A percentile compares a stretch with the other conserved stretches of the same genome.
Evolutionary conservation across 2,329 filamentous ascomycete species (phyloP).

Genomic region (Cercospora beticola): DNA sequence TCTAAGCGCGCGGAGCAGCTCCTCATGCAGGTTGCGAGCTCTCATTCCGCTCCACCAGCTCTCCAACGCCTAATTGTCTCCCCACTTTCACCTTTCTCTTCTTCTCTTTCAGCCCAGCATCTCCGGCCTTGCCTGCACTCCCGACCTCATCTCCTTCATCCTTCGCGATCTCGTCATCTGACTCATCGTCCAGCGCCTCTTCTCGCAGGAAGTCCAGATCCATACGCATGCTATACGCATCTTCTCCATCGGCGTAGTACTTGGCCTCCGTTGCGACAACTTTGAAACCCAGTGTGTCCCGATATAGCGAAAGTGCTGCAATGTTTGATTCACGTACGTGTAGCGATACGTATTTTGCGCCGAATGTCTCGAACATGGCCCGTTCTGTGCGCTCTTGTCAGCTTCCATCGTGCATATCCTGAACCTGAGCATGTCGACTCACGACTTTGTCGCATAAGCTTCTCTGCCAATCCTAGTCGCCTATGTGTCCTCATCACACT

Average conservation of each 20-base stretch:
- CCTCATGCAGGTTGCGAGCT: conserved; percentile 15
- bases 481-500: conserved; percentile 96
- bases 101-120: conserved; percentile 46
- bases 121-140: conserved; percentile 16
- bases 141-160: conserved; percentile 42
- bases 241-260: conserved; percentile 97
- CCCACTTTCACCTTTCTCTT: conserved; percentile 87
- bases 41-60: conserved; percentile 61
- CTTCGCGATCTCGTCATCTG: conserved; percentile 39
- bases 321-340: conserved; percentile 94
- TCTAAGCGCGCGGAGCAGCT: not conserved
- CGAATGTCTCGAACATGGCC: conserved; percentile 95
- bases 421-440: conserved; percentile 43
- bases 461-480: conserved; percentile 87
- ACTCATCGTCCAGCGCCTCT: conserved; percentile 52
- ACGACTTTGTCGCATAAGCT: conserved; percentile 96
- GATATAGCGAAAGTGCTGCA: conserved; percentile 88
- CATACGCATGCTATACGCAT: conserved; percentile 91
- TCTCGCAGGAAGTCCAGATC: conserved; percentile 64
- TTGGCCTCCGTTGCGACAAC: conserved; percentile 82
- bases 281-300: conserved; percentile 84
- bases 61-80: conserved; percentile 71
- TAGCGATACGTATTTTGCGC: conserved; percentile 87
- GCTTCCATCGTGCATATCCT: not conserved
- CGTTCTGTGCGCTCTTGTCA: conserved; percentile 58